Evolutionary conservation across 192 early-diverging fungal genomes (phyloP).

Genomic region (Diversispora epigaea): DNA sequence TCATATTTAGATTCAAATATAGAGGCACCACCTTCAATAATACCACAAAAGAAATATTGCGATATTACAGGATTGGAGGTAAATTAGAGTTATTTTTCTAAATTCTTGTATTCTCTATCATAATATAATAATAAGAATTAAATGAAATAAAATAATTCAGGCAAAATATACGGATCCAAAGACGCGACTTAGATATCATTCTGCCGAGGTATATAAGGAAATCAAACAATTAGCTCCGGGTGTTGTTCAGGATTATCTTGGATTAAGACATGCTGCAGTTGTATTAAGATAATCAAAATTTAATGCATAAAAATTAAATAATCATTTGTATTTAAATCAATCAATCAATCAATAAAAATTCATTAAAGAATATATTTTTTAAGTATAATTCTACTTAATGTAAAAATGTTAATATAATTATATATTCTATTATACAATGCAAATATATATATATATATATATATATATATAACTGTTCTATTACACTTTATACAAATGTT

Average conservation of each 20-base stretch:
- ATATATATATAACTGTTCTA: background rate
- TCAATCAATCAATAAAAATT: background rate
- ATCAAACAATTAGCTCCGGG: slow-evolving; percentile 71
- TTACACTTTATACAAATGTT: slow-evolving; percentile 16
- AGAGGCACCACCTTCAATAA: slow-evolving; percentile 79
- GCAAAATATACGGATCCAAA: slow-evolving; percentile 88
- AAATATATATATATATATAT: background rate
- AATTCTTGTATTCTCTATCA: too few relatives aligned
- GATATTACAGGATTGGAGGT: slow-evolving; percentile 86
- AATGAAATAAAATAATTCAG: slow-evolving; percentile 3
- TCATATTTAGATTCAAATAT: slow-evolving; percentile 68
- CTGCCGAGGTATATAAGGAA: slow-evolving; percentile 76
- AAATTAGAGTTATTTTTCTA: slow-evolving; percentile 3
- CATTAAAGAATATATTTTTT: background rate
- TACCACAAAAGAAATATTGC: slow-evolving; percentile 87
- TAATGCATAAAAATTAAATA: background rate
- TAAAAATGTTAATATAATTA: background rate
- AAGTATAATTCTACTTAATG: background rate
- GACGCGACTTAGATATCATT: slow-evolving; percentile 77
- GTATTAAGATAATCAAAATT: slow-evolving; percentile 44
- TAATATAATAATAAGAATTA: background rate
- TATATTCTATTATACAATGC: slow-evolving; percentile 15
- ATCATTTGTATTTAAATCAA: background rate
- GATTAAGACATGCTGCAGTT: slow-evolving; percentile 74
- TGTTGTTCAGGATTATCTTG: slow-evolving; percentile 79